These are phyloP conservation scores for Phialophora macrospora DNA, from an alignment of 2,329 filamentous ascomycete genomes.

Conservation along the genomic window DNA sequence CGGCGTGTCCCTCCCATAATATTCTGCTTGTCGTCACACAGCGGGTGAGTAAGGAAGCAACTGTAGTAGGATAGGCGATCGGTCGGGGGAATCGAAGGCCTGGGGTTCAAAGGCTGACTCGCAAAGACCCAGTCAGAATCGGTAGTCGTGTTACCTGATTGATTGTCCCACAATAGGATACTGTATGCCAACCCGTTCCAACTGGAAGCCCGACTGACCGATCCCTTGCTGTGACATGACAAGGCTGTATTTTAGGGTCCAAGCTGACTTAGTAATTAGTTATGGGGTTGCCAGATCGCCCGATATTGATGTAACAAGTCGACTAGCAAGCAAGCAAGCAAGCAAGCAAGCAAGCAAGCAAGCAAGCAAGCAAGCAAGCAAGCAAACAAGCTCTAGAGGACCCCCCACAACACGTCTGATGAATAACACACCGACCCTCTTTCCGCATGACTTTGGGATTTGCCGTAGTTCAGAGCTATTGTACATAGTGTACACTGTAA, in stretches of 20 bases:
- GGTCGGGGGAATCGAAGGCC: background rate
- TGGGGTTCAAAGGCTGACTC: background rate
- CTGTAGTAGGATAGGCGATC: background rate
- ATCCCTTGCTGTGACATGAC: background rate
- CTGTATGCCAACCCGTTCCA: background rate
- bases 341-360: background rate
- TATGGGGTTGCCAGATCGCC: constrained; percentile 1
- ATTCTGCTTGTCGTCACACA: background rate
- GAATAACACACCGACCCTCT: background rate
- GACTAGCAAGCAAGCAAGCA: background rate
- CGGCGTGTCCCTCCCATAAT: background rate
- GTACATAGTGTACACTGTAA: background rate
- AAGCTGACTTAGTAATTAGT: constrained; percentile 15
- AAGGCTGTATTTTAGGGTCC: constrained; percentile 3
- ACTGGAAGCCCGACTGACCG: background rate
- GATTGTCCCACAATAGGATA: background rate
- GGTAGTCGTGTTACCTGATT: background rate
- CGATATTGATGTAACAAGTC: background rate
- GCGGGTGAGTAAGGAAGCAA: background rate
- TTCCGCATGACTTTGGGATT: background rate
- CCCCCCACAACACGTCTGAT: background rate
- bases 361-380: background rate
- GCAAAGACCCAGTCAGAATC: background rate
- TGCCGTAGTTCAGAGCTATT: background rate
- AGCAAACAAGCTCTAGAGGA: background rate